These are phyloP conservation scores for Saccharomycopsis hybrid DNA, from an alignment of 1,139 yeast species.

Conservation along the genomic window DNA sequence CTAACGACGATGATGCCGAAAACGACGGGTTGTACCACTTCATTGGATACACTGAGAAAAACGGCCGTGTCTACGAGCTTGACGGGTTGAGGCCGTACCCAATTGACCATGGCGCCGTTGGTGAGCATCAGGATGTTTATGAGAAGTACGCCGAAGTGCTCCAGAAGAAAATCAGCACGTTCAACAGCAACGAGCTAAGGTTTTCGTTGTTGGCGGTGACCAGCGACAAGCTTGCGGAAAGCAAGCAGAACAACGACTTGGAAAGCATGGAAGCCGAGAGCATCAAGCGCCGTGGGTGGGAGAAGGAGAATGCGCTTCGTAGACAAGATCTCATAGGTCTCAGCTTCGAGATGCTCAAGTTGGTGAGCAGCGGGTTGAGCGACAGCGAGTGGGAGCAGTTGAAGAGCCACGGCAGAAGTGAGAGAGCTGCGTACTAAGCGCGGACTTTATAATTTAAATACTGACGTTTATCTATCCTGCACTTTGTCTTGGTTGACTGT, in stretches of 20 bases:
- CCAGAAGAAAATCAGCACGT: constrained; percentile 41
- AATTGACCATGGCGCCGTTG: constrained; percentile 43
- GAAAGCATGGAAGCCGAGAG: constrained; percentile 31
- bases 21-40: constrained; percentile 56
- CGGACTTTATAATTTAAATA: too few relatives aligned
- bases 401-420: constrained; percentile 18
- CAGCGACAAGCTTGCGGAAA: constrained; percentile 41
- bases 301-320: constrained; percentile 39
- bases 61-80: constrained; percentile 52
- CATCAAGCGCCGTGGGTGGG: constrained; percentile 35
- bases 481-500: too few relatives aligned
- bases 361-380: constrained; percentile 31
- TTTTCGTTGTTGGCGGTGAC: constrained; percentile 57
- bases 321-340: constrained; percentile 52
- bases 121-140: constrained; percentile 38
- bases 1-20: constrained; percentile 2
- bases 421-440: background rate
- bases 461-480: too few relatives aligned
- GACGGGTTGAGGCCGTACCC: constrained; percentile 63
- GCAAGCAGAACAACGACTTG: constrained; percentile 36
- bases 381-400: constrained; percentile 45
- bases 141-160: constrained; percentile 40
- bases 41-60: constrained; percentile 45
- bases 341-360: constrained; percentile 41
- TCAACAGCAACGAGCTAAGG: constrained; percentile 44